A percentile compares a stretch with the other conserved stretches of the same genome.
Conservation (phyloP, 2,329 filamentous ascomycete genomes). For the Phoma sp. region DNA sequence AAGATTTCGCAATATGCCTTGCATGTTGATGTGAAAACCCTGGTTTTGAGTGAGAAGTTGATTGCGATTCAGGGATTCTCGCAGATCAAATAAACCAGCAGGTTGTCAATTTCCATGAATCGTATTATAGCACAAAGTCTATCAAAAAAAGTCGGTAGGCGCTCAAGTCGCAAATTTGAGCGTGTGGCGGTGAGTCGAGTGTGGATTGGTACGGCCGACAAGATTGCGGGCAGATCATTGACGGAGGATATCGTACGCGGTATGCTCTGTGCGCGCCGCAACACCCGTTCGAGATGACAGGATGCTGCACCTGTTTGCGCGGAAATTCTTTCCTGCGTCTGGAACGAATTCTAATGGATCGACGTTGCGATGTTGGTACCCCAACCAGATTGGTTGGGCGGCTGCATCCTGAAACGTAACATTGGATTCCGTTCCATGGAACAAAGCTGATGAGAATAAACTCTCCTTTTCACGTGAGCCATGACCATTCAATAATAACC, state of each 20-base stretch:
- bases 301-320: constrained; percentile 12
- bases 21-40: not conserved
- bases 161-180: constrained; percentile 19
- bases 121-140: constrained; percentile 14
- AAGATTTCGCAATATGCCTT: constrained; percentile 1
- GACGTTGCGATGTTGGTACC: not conserved
- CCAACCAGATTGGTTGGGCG: constrained; percentile 24
- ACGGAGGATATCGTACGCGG: constrained; percentile 23
- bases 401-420: constrained; percentile 32
- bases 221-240: constrained; percentile 33
- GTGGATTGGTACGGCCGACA: constrained; percentile 26
- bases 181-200: constrained; percentile 31
- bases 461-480: constrained; percentile 42
- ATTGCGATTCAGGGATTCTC: constrained; percentile 17
- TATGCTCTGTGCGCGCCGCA: constrained; percentile 31
- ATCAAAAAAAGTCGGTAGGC: constrained; percentile 13
- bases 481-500: constrained; percentile 25
- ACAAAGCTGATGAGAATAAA: constrained; percentile 14
- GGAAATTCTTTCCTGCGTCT: constrained; percentile 20
- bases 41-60: constrained; percentile 19
- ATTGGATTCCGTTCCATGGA: constrained; percentile 21
- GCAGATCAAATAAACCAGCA: not conserved
- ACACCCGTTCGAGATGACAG: constrained; percentile 32
- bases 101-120: constrained; percentile 16
- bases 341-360: constrained; percentile 1